phyloP scores from a whole-genome alignment of 768 basidiomycete genomes.

The Mycena rosella region DNA sequence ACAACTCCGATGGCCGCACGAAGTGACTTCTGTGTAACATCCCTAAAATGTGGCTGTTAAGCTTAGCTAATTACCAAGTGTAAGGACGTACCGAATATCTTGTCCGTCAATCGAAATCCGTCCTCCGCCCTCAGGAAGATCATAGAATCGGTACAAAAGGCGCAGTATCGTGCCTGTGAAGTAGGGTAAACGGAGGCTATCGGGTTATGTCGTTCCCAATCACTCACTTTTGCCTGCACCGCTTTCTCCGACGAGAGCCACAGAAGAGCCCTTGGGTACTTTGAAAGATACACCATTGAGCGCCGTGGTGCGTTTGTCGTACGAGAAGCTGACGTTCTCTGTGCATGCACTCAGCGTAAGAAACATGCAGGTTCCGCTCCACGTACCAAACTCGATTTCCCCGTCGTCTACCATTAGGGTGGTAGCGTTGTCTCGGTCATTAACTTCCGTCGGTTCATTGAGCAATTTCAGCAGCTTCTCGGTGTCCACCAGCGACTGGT shows the following conservation, averaged over 20 bases:
- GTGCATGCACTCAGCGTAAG: conserved; percentile 17
- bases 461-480: conserved; percentile 88
- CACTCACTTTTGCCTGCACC: conserved; percentile 89
- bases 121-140: conserved; percentile 82
- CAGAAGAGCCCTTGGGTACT: conserved; percentile 87
- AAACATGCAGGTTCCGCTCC: neutral
- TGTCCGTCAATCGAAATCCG: conserved; percentile 87
- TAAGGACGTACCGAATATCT: conserved; percentile 69
- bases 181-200: no score
- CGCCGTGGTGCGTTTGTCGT: conserved; percentile 78
- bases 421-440: conserved; percentile 81
- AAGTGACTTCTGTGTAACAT: conserved; percentile 86
- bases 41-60: conserved; percentile 51
- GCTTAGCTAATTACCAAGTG: conserved; percentile 3
- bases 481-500: conserved; percentile 83
- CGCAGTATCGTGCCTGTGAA: conserved; percentile 89
- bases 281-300: conserved; percentile 88
- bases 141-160: conserved; percentile 94
- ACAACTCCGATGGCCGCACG: conserved; percentile 90
- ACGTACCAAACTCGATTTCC: conserved; percentile 89
- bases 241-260: conserved; percentile 90
- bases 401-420: conserved; percentile 80
- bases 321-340: conserved; percentile 92
- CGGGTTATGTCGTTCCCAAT: no score
- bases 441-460: conserved; percentile 85